A percentile compares a stretch with the other conserved stretches of the same genome.
Conservation (phyloP, 2,329 filamentous ascomycete genomes). For the Pseudogymnoascus sp. region DNA sequence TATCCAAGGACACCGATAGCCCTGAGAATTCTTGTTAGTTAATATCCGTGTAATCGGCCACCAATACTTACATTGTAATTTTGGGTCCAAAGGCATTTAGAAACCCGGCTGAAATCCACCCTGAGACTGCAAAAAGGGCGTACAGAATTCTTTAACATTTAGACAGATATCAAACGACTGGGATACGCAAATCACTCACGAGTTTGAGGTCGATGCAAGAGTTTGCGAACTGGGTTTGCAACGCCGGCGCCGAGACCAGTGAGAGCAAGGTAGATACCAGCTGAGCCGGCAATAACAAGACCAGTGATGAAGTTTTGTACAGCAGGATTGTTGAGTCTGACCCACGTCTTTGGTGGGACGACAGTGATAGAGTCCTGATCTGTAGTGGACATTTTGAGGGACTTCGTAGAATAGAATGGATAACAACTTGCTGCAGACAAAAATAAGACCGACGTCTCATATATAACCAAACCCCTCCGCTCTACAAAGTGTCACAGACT, state of each 20-base stretch:
- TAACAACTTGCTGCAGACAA: neutral
- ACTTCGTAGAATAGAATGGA: neutral
- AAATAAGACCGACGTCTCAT: neutral
- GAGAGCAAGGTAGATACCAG: conserved; percentile 17
- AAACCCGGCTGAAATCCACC: conserved; percentile 14
- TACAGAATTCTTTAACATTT: conserved; percentile 10
- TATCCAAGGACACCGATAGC: conserved; percentile 14
- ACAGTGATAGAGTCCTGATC: neutral
- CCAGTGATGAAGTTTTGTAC: neutral
- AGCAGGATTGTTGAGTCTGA: conserved; percentile 6
- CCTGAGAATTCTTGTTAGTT: conserved; percentile 9
- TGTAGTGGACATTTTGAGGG: neutral
- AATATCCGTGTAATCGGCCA: neutral
- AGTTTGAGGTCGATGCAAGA: conserved; percentile 9
- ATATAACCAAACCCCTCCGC: neutral
- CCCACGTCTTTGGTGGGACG: neutral
- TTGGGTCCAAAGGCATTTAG: conserved; percentile 13
- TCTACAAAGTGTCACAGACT: neutral
- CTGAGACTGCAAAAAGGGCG: conserved; percentile 14
- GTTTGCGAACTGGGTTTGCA: conserved; percentile 15
- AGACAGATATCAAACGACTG: neutral
- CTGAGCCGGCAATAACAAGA: conserved; percentile 15
- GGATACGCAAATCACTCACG: neutral
- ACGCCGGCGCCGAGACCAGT: conserved; percentile 17
- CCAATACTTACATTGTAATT: conserved; percentile 2